Conservation (phyloP, 768 basidiomycete genomes). For the Phylloporus rhodoxanthus region DNA sequence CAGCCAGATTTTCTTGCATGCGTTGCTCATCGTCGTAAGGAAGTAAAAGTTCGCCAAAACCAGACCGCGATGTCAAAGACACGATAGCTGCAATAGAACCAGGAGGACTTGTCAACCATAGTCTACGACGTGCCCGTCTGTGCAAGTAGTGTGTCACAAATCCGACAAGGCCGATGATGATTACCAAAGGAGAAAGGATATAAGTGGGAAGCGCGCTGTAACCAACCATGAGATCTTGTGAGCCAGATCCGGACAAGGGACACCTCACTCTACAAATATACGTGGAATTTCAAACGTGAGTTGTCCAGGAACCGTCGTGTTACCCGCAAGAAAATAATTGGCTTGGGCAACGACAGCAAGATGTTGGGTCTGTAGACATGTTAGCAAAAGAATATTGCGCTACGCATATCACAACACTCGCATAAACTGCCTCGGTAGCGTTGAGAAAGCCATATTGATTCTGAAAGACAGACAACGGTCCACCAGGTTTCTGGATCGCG, state of each 20-base stretch:
- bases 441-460: conserved; percentile 46
- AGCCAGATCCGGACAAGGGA: not conserved
- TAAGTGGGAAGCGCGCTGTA: conserved; percentile 50
- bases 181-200: conserved; percentile 42
- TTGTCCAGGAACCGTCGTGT: conserved; percentile 34
- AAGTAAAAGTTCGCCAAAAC: conserved; percentile 54
- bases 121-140: conserved; percentile 39
- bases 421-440: conserved; percentile 39
- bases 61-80: conserved; percentile 54
- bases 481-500: conserved; percentile 39
- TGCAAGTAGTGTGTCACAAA: conserved; percentile 44
- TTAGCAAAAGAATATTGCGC: not conserved
- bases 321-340: conserved; percentile 49
- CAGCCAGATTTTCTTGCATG: conserved; percentile 44
- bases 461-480: conserved; percentile 43
- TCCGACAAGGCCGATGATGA: conserved; percentile 45
- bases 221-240: conserved; percentile 1
- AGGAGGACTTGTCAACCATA: conserved; percentile 50
- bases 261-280: conserved; percentile 53
- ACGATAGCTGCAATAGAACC: conserved; percentile 55
- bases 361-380: conserved; percentile 43
- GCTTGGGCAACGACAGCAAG: conserved; percentile 52
- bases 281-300: conserved; percentile 42
- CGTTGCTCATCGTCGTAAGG: conserved; percentile 49
- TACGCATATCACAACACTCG: conserved; percentile 4